Conservation (phyloP, 2,329 filamentous ascomycete species). For the Rachicladosporium sp. region DNA sequence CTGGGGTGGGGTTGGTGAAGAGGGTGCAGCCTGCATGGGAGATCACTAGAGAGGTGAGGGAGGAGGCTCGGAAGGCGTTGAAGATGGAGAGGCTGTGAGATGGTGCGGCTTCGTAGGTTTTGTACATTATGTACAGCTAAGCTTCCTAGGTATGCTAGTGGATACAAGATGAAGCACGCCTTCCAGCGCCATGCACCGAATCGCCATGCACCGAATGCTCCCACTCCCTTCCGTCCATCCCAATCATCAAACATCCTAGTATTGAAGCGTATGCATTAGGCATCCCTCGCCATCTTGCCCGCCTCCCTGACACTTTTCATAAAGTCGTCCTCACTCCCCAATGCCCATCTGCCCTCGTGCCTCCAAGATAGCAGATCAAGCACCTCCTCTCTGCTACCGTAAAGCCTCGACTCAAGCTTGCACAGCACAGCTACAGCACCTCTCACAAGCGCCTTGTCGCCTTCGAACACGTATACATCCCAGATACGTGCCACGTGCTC, state of each 20-base stretch:
- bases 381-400: conserved; percentile 32
- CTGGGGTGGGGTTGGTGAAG: conserved; percentile 46
- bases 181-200: no score
- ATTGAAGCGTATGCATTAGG: no score
- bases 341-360: conserved; percentile 19
- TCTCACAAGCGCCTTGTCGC: conserved; percentile 58
- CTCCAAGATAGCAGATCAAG: conserved; percentile 32
- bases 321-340: conserved; percentile 30
- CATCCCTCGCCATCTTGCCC: conserved; percentile 19
- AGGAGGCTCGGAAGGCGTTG: background rate
- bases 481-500: conserved; percentile 54
- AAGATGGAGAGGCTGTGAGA: background rate
- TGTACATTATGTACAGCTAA: no score
- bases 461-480: conserved; percentile 76
- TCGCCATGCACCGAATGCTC: no score
- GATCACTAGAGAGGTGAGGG: conserved; percentile 37
- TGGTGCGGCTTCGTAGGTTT: no score
- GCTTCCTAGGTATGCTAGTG: no score
- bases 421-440: conserved; percentile 57
- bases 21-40: conserved; percentile 37
- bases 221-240: no score
- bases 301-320: conserved; percentile 25
- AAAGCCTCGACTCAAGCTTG: conserved; percentile 38
- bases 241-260: no score
- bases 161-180: no score